Percentiles rank a stretch among this genome's conserved stretches.
phyloP scores from a whole-genome alignment of 352 stramenopile species.

The Pythium aquatile region DNA sequence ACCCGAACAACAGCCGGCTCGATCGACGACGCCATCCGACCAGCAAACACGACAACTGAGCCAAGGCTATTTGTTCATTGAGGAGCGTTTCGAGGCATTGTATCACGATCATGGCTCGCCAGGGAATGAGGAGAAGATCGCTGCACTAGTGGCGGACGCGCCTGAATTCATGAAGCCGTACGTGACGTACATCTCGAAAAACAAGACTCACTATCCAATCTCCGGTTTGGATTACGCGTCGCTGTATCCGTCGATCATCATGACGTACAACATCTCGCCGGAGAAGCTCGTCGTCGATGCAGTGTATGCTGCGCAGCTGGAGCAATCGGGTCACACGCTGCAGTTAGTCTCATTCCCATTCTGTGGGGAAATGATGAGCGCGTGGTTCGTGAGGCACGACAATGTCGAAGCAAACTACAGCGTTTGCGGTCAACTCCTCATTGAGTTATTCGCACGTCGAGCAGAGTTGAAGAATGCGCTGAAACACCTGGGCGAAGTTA shows the following conservation, averaged over 20 bases:
- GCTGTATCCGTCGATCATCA: conserved; percentile 2
- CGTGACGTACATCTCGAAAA: not conserved
- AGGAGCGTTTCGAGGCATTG: not conserved
- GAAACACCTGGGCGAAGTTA: no score
- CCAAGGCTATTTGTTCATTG: not conserved
- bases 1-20: not conserved
- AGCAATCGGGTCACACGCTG: not conserved
- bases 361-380: not conserved
- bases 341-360: not conserved
- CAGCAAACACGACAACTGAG: no score
- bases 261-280: conserved; percentile 4
- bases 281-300: not conserved
- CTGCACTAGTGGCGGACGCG: no score
- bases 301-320: not conserved
- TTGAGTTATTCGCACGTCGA: not conserved
- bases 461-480: not conserved
- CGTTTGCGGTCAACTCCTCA: conserved; percentile 1
- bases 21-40: no score
- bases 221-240: conserved; percentile 2
- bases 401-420: not conserved
- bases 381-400: not conserved
- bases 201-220: not conserved
- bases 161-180: conserved; percentile 1
- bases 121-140: no score
- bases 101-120: no score